Conservation (phyloP, 331 rosid genomes). For the Telfairia occidentalis region DNA sequence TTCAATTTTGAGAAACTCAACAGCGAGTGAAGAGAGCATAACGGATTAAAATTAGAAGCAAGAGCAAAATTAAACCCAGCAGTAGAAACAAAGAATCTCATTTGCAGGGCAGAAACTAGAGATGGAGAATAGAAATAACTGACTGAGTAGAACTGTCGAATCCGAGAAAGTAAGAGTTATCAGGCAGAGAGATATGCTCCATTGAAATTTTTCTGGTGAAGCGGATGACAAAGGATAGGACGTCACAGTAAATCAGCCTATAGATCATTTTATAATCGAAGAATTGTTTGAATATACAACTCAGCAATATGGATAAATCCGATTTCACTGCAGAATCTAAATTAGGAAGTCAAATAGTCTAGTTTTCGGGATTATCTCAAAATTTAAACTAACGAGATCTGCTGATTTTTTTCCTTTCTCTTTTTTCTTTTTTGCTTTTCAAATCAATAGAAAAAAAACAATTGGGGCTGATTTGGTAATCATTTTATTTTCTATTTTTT, state of each 20-base stretch:
- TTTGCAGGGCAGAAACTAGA: too few relatives aligned
- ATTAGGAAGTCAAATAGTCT: constrained; percentile 11
- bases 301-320: background rate
- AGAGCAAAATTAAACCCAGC: background rate
- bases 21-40: background rate
- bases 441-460: too few relatives aligned
- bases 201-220: constrained; percentile 16
- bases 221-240: background rate
- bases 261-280: background rate
- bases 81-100: background rate
- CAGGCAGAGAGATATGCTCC: constrained; percentile 61
- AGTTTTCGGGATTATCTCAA: background rate
- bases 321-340: background rate
- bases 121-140: constrained; percentile 10
- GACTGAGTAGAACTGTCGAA: constrained; percentile 92
- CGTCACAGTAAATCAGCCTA: background rate
- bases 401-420: background rate
- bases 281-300: background rate
- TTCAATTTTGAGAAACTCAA: background rate
- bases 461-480: too few relatives aligned
- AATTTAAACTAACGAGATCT: background rate
- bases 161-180: constrained; percentile 59
- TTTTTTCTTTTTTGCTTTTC: background rate
- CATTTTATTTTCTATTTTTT: too few relatives aligned
- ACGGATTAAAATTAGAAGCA: background rate